Evolutionary conservation across 129 eudicot species (phyloP).

Genomic region (Centaurea solstitialis): DNA sequence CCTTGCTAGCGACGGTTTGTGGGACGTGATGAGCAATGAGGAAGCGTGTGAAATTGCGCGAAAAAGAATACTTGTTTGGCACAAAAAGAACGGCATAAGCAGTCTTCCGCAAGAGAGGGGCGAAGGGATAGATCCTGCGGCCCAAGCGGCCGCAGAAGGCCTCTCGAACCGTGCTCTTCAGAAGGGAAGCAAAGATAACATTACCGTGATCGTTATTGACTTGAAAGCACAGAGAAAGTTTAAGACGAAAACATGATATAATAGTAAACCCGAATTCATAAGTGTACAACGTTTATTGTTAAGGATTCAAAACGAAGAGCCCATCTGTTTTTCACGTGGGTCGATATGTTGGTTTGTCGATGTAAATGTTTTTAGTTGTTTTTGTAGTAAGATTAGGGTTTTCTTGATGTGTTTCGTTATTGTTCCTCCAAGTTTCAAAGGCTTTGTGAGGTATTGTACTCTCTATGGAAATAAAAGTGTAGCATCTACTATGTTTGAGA

Average conservation of each 20-base stretch:
- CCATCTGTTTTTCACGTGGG: conserved; percentile 52
- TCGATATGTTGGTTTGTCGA: conserved; percentile 22
- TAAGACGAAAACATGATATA: conserved; percentile 50
- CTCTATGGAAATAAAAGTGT: conserved; percentile 30
- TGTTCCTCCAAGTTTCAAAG: conserved; percentile 45
- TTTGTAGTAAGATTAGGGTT: conserved; percentile 39
- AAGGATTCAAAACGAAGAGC: conserved; percentile 22
- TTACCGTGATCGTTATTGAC: conserved; percentile 73
- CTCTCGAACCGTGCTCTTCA: conserved; percentile 74
- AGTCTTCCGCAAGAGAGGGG: conserved; percentile 56
- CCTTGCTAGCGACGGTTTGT: conserved; percentile 83
- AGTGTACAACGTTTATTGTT: conserved; percentile 33
- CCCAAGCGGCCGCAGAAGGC: conserved; percentile 83
- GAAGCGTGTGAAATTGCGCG: conserved; percentile 79
- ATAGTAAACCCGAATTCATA: conserved; percentile 18
- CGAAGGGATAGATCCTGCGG: conserved; percentile 70
- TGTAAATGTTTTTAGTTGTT: conserved; percentile 41
- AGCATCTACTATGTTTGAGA: conserved; percentile 26
- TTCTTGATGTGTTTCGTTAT: conserved; percentile 32
- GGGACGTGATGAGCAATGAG: conserved; percentile 89
- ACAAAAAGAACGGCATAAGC: conserved; percentile 58
- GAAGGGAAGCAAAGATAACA: conserved; percentile 88
- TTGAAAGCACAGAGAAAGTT: conserved; percentile 75
- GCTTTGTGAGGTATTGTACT: conserved; percentile 41
- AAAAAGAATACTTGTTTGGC: conserved; percentile 75